A percentile compares a stretch with the other conserved stretches of the same genome.
Conservation (phyloP, 352 stramenopile genomes). For the Pythium diclinum region DNA sequence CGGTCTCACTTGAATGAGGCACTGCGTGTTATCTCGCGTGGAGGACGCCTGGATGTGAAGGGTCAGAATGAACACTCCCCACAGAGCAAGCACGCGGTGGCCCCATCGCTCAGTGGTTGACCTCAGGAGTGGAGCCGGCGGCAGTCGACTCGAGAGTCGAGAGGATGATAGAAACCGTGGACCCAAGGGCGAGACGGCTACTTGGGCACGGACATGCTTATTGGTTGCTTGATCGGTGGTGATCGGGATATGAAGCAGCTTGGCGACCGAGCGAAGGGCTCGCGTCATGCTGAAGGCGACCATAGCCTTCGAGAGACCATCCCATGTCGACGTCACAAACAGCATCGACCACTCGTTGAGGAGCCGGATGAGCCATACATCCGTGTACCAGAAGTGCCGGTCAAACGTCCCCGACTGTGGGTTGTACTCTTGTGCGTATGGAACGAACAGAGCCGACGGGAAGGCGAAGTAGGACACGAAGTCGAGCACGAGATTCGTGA, state of each 20-base stretch:
- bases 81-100: slow-evolving; percentile 16
- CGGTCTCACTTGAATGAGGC: slow-evolving; percentile 25
- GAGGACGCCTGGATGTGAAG: too few species aligned
- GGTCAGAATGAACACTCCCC: too few species aligned
- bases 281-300: slow-evolving; percentile 23
- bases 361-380: slow-evolving; percentile 28
- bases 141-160: too few species aligned
- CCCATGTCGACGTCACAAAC: slow-evolving; percentile 20
- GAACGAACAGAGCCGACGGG: slow-evolving; percentile 21
- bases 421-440: too few species aligned
- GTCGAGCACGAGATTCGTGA: slow-evolving; percentile 24
- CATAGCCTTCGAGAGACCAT: slow-evolving; percentile 25
- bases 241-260: slow-evolving; percentile 11
- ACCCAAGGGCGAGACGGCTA: too few species aligned
- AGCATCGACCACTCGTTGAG: slow-evolving; percentile 30
- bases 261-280: slow-evolving; percentile 22
- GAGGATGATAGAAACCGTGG: too few species aligned
- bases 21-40: slow-evolving; percentile 11
- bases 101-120: too few species aligned
- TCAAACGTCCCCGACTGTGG: slow-evolving; percentile 22
- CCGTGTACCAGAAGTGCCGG: slow-evolving; percentile 21
- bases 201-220: too few species aligned
- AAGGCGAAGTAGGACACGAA: slow-evolving; percentile 27
- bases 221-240: too few species aligned
- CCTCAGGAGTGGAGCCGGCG: too few species aligned